phyloP scores from a whole-genome alignment of 2,329 filamentous ascomycete species.

The Huntiella abstrusa region DNA sequence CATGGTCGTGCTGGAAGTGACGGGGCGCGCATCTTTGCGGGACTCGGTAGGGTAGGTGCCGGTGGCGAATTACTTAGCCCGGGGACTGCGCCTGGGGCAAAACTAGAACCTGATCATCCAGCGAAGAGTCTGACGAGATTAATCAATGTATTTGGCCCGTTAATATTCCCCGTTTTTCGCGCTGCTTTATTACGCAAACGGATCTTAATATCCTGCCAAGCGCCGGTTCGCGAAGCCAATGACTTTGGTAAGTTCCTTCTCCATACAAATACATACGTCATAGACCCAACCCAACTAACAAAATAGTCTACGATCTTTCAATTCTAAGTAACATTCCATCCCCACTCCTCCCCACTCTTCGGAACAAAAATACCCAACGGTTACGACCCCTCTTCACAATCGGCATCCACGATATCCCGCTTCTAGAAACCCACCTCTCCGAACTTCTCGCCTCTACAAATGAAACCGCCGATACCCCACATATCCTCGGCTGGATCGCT shows the following conservation, averaged over 20 bases:
- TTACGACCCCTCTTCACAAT: slow-evolving; percentile 78
- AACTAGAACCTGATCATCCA: slow-evolving; percentile 44
- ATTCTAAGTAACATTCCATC: slow-evolving; percentile 75
- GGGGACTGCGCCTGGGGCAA: background rate
- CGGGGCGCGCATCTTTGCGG: slow-evolving; percentile 2
- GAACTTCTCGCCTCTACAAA: slow-evolving; percentile 18
- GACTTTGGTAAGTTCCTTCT: slow-evolving; percentile 52
- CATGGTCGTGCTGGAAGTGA: slow-evolving; percentile 3
- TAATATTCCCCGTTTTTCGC: slow-evolving; percentile 81
- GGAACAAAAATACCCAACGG: slow-evolving; percentile 41
- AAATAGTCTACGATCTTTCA: slow-evolving; percentile 77
- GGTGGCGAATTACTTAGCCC: background rate
- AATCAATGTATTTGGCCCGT: slow-evolving; percentile 67
- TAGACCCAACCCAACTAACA: background rate
- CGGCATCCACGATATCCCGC: slow-evolving; percentile 80
- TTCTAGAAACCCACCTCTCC: slow-evolving; percentile 41
- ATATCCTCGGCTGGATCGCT: slow-evolving; percentile 58
- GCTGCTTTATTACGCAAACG: slow-evolving; percentile 73
- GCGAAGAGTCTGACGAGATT: slow-evolving; percentile 64
- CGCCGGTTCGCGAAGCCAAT: slow-evolving; percentile 69
- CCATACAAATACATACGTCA: background rate
- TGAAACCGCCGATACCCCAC: slow-evolving; percentile 14
- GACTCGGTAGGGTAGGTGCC: background rate
- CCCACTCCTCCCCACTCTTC: slow-evolving; percentile 51
- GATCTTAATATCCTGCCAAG: slow-evolving; percentile 69